phyloP scores from a whole-genome alignment of 768 basidiomycete genomes.

The Albatrellus ellisii region DNA sequence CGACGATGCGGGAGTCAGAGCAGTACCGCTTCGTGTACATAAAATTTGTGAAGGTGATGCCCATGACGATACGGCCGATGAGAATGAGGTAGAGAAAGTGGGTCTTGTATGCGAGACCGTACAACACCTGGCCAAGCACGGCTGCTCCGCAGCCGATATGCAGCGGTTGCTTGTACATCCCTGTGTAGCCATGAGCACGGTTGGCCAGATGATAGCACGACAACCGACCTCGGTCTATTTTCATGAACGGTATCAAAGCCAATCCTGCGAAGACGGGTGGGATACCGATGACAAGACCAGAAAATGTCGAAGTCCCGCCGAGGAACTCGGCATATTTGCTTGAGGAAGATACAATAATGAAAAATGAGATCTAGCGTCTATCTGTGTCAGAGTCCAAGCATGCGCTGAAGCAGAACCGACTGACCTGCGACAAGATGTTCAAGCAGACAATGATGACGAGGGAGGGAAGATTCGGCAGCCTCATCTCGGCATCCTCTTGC shows the following conservation, averaged over 20 bases:
- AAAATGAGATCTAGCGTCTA: slow-evolving; percentile 45
- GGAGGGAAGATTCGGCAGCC: slow-evolving; percentile 33
- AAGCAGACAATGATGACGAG: slow-evolving; percentile 31
- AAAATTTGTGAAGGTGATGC: slow-evolving; percentile 46
- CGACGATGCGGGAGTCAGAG: slow-evolving; percentile 54
- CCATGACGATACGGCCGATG: slow-evolving; percentile 52
- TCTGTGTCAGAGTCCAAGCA: neutral
- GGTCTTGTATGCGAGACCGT: slow-evolving; percentile 45
- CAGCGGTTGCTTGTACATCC: slow-evolving; percentile 40
- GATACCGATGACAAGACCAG: slow-evolving; percentile 55
- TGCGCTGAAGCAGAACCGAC: slow-evolving; percentile 1
- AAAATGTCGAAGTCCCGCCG: slow-evolving; percentile 58
- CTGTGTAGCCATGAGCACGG: slow-evolving; percentile 19
- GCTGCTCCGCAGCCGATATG: slow-evolving; percentile 39
- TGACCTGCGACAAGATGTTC: slow-evolving; percentile 34
- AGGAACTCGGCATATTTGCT: slow-evolving; percentile 47
- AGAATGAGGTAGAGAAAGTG: slow-evolving; percentile 58
- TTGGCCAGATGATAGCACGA: neutral
- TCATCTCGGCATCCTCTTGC: slow-evolving; percentile 22
- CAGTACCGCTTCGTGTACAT: slow-evolving; percentile 64
- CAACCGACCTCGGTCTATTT: slow-evolving; percentile 37
- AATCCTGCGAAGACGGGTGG: slow-evolving; percentile 51
- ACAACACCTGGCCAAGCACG: slow-evolving; percentile 43
- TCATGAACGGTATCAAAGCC: slow-evolving; percentile 40
- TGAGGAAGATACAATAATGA: slow-evolving; percentile 56